These are phyloP conservation scores for Colletotrichum navitas DNA, from an alignment of 2,329 filamentous ascomycete genomes.

Conservation along the genomic window DNA sequence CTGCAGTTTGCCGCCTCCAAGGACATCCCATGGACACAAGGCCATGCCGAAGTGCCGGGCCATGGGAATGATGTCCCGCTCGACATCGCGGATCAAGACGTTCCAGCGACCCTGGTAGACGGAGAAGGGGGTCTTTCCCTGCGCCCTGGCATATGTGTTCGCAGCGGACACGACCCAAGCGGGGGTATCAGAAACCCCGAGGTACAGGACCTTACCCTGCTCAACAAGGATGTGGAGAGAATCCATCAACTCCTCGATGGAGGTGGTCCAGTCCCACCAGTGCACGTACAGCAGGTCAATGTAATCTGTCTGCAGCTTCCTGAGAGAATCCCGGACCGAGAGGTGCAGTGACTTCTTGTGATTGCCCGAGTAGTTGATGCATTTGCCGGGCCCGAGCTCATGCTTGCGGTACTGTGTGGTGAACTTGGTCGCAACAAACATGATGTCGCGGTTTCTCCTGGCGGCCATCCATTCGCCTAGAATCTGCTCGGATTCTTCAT, in stretches of 20 bases:
- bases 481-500: slow-evolving; percentile 68
- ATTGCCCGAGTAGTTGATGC: slow-evolving; percentile 60
- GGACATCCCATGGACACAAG: slow-evolving; percentile 70
- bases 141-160: slow-evolving; percentile 54
- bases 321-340: slow-evolving; percentile 57
- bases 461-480: slow-evolving; percentile 68
- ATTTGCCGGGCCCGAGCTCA: slow-evolving; percentile 52
- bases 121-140: slow-evolving; percentile 53
- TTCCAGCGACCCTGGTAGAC: slow-evolving; percentile 58
- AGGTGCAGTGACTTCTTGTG: slow-evolving; percentile 56
- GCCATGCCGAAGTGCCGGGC: slow-evolving; percentile 60
- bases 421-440: slow-evolving; percentile 70
- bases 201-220: slow-evolving; percentile 57
- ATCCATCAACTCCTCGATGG: slow-evolving; percentile 59
- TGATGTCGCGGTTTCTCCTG: slow-evolving; percentile 63
- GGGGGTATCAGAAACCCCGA: slow-evolving; percentile 56
- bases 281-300: slow-evolving; percentile 61
- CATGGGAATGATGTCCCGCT: slow-evolving; percentile 60
- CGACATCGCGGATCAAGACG: slow-evolving; percentile 51
- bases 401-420: slow-evolving; percentile 60
- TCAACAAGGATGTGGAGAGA: slow-evolving; percentile 56
- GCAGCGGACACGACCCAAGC: slow-evolving; percentile 56
- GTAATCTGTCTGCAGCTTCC: slow-evolving; percentile 59
- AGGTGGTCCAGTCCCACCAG: slow-evolving; percentile 59
- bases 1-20: slow-evolving; percentile 67